A percentile compares a stretch with the other conserved stretches of the same genome.
These are phyloP conservation scores for Arthroderma uncinatum DNA, from an alignment of 2,329 filamentous ascomycete genomes.

Conservation along the genomic window DNA sequence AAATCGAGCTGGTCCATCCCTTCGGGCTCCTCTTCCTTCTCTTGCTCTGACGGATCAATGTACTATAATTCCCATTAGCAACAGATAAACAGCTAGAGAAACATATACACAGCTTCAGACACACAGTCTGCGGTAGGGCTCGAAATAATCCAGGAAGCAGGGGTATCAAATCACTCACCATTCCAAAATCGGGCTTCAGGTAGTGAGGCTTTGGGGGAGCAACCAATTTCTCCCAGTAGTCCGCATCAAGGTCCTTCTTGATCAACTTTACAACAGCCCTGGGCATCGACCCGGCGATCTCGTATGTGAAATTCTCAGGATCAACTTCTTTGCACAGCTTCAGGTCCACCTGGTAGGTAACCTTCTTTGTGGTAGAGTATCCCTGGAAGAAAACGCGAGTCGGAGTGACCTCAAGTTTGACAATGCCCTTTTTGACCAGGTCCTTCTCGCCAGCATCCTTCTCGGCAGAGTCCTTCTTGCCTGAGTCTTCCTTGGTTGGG, in stretches of 20 bases:
- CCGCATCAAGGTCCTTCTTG: conserved; percentile 92
- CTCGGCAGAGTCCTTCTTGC: too few species aligned
- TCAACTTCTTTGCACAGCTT: conserved; percentile 90
- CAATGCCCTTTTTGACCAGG: conserved; percentile 27
- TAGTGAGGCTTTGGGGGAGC: conserved; percentile 82
- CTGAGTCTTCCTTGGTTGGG: background rate
- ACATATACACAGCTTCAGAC: too few species aligned
- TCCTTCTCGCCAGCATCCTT: background rate
- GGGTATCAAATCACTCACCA: conserved; percentile 44
- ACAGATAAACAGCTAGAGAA: too few species aligned
- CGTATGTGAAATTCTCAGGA: conserved; percentile 57
- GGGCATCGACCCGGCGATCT: background rate
- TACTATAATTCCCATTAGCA: too few species aligned
- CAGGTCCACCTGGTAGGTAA: conserved; percentile 73
- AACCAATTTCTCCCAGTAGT: conserved; percentile 91
- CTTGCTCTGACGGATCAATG: conserved; percentile 98
- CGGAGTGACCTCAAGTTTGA: conserved; percentile 75
- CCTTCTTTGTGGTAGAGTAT: conserved; percentile 71
- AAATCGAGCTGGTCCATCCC: conserved; percentile 48
- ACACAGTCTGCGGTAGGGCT: conserved; percentile 29
- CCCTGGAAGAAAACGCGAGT: conserved; percentile 70
- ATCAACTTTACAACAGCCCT: conserved; percentile 72
- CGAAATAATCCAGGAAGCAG: background rate
- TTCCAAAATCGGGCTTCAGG: conserved; percentile 97
- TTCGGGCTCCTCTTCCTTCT: conserved; percentile 62